Evolutionary conservation across 768 basidiomycete species (phyloP).

Genomic region (Suillus americanus): DNA sequence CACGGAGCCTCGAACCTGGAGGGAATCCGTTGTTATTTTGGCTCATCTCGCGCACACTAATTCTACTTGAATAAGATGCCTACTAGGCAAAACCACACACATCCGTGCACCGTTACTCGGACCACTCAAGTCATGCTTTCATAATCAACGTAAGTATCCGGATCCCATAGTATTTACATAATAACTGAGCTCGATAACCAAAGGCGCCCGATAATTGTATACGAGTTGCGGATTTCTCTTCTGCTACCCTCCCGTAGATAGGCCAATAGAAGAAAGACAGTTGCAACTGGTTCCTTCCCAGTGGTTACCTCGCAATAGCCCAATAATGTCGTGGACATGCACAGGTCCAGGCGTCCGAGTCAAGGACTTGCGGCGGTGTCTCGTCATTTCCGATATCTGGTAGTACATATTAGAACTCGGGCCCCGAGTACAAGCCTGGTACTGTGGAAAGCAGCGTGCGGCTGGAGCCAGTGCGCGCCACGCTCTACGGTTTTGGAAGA

Average conservation of each 20-base stretch:
- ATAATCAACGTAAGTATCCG: not conserved
- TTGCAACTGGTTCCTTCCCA: not conserved
- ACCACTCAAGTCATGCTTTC: not conserved
- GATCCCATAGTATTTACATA: not conserved
- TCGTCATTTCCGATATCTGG: not conserved
- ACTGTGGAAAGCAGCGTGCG: not conserved
- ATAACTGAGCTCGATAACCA: not conserved
- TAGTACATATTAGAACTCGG: not conserved
- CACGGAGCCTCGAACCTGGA: not conserved
- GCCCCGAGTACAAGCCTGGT: not conserved
- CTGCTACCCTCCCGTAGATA: slow-evolving; percentile 7
- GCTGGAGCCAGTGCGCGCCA: not conserved
- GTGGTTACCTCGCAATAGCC: not conserved
- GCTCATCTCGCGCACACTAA: not conserved
- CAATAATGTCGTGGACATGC: not conserved
- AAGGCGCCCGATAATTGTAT: not conserved
- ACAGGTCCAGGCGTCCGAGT: not conserved
- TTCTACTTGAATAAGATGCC: not conserved
- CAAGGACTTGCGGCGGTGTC: not conserved
- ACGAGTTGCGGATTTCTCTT: not conserved
- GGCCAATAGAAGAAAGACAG: not conserved
- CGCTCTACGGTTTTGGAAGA: not conserved
- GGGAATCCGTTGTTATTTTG: not conserved
- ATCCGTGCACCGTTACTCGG: not conserved
- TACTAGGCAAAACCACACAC: not conserved